Percentiles rank a stretch among this genome's conserved stretches.
Conservation (phyloP, 1,139 yeast genomes). For the Kurtzmaniella quercitrusa region DNA sequence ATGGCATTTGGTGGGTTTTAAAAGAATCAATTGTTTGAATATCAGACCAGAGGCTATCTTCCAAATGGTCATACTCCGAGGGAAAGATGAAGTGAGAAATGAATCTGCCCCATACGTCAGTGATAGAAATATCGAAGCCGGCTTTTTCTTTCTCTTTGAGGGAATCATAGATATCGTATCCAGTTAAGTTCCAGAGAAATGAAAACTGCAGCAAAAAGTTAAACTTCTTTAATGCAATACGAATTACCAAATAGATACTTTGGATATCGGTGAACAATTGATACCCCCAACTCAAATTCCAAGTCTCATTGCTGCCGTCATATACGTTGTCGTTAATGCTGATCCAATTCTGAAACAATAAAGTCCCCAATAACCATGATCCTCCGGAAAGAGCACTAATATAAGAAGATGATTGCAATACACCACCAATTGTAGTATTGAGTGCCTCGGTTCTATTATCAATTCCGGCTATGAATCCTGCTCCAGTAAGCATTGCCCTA, state of each 20-base stretch:
- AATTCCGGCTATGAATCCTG: constrained; percentile 77
- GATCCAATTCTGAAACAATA: constrained; percentile 32
- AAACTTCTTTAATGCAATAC: not conserved
- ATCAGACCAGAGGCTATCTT: constrained; percentile 29
- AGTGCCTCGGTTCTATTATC: constrained; percentile 68
- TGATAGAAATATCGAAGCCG: constrained; percentile 27
- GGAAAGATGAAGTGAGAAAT: constrained; percentile 37
- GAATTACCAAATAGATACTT: constrained; percentile 9
- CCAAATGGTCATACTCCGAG: constrained; percentile 20
- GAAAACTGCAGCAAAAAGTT: no score
- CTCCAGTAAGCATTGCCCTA: constrained; percentile 88
- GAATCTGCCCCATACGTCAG: constrained; percentile 39
- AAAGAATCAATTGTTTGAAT: constrained; percentile 25
- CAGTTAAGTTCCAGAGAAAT: constrained; percentile 34
- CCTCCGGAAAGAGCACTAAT: constrained; percentile 40
- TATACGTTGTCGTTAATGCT: constrained; percentile 32
- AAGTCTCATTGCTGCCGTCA: constrained; percentile 12
- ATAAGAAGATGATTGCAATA: constrained; percentile 36
- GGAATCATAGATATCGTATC: constrained; percentile 26
- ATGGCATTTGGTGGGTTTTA: constrained; percentile 36
- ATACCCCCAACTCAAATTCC: constrained; percentile 15
- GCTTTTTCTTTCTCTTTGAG: constrained; percentile 27
- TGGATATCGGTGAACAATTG: constrained; percentile 1
- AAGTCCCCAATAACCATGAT: constrained; percentile 34
- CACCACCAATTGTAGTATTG: constrained; percentile 31